Evolutionary conservation across 2,329 filamentous ascomycete genomes (phyloP), one percentile per base, ranked within the genome.

Genomic region (Diplodia sapinea): DNA sequence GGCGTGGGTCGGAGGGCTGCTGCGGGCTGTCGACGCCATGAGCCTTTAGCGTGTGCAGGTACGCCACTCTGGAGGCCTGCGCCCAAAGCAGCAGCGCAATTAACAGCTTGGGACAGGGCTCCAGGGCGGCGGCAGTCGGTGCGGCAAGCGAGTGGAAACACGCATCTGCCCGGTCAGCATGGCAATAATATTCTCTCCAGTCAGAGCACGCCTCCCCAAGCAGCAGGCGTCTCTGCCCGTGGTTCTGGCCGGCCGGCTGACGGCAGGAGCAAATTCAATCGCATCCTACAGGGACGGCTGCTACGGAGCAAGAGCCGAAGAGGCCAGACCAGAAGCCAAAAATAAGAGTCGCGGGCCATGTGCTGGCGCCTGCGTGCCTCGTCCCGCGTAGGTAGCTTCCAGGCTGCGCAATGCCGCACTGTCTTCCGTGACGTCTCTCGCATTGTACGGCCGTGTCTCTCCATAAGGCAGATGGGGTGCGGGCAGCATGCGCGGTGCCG

Each of bases 121-220:
- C 26, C 26, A 26, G 26, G 26, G 26, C 26, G 26, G 26, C 26
- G 55, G 55, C 55, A 59, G 55, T 38, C 55, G 55, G 55, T 29
- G 47, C 59, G 61, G 57, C 57, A 49, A 7, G 40, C 59, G 59
- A 63, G 59, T 63, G 59, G 59, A 51, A 63, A 63, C 59, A 63
- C 59, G 59, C 59, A 49, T 33, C 17, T 29, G 38, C 36, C 38
- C 38, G 38, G 38, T 47, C 23, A 59, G 57, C 57, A 33, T 38
- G 31, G 57, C 57, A 62, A 50, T 26, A 62, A 50, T 17, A 26
- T 13, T 26, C 38, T 59, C 38, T 20, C n/a, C 57, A 49, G n/a
- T 43, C 61, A 52, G n/a, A 29, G 49, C 47, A 36, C 59, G 23
- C 56, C 17, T 26, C 23, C 23, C 29, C 17, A n/a, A n/a, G n/a